Conservation (phyloP, 306 rosid genomes). For the Casuarina glauca region DNA sequence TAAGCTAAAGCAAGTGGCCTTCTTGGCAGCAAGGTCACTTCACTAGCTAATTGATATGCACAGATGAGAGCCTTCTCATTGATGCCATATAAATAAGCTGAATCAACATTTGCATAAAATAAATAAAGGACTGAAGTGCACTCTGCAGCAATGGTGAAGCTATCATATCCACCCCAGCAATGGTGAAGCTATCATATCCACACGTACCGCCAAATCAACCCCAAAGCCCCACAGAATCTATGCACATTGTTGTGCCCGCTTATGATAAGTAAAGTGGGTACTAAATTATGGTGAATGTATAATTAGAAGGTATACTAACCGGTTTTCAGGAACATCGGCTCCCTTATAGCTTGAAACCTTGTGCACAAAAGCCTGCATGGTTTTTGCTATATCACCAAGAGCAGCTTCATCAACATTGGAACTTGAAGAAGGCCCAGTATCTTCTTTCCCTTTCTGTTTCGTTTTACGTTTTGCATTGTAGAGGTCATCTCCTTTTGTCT, state of each 20-base stretch:
- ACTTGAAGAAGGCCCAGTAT: constrained; percentile 43
- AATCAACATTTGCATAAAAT: constrained; percentile 8
- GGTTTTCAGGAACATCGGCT: constrained; percentile 81
- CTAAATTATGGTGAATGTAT: not conserved
- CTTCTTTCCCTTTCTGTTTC: constrained; percentile 60
- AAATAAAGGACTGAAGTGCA: constrained; percentile 1
- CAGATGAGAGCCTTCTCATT: not conserved
- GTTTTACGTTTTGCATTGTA: constrained; percentile 60
- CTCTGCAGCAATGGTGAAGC: constrained; percentile 16
- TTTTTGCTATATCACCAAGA: constrained; percentile 69
- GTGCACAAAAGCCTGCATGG: constrained; percentile 80
- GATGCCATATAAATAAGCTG: not conserved
- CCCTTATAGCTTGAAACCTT: constrained; percentile 85
- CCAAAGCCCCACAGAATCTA: not conserved
- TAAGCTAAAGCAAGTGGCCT: not conserved
- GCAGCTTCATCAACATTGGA: constrained; percentile 53
- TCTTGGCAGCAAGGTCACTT: not conserved
- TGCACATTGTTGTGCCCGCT: constrained; percentile 10
- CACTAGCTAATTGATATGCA: constrained; percentile 8
- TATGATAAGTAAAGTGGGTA: constrained; percentile 13
- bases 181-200: constrained; percentile 6
- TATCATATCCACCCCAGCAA: not conserved
- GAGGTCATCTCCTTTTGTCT: constrained; percentile 85
- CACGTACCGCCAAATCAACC: not conserved
- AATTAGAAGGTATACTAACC: constrained; percentile 40